These are phyloP conservation scores for Ceratopteris richardii DNA, from an alignment of 75 land plant species.

Conservation along the genomic window DNA sequence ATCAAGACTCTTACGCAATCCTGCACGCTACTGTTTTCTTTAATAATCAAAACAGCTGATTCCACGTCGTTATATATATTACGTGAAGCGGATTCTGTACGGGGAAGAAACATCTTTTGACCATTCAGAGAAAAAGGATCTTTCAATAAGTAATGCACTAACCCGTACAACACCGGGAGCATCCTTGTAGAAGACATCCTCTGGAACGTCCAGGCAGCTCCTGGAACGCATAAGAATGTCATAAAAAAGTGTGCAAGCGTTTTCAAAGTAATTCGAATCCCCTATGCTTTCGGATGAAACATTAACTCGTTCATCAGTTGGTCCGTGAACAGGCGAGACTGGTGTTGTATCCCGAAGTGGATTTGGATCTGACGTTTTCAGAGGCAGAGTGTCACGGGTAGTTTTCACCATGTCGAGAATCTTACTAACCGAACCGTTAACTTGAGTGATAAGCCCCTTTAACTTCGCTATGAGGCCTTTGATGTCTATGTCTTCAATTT, in stretches of 20 bases:
- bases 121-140: no score
- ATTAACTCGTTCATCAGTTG: not conserved
- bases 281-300: not conserved
- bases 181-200: conserved; percentile 51
- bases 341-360: not conserved
- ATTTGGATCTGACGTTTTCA: not conserved
- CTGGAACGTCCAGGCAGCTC: conserved; percentile 9
- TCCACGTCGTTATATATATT: no score
- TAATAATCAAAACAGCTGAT: no score
- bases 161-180: conserved; percentile 60
- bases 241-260: not conserved
- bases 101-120: no score
- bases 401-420: conserved; percentile 6
- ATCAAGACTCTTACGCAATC: no score
- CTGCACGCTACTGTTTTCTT: no score
- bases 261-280: not conserved
- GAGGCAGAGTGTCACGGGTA: not conserved
- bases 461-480: not conserved
- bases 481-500: not conserved
- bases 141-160: no score
- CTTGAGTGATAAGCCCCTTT: conserved; percentile 9
- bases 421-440: conserved; percentile 10
- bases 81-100: no score
- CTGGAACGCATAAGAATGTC: not conserved
- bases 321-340: not conserved